Evolutionary conservation across 257 asterid genomes (phyloP).

Genomic region (Gardenia jasminoides): DNA sequence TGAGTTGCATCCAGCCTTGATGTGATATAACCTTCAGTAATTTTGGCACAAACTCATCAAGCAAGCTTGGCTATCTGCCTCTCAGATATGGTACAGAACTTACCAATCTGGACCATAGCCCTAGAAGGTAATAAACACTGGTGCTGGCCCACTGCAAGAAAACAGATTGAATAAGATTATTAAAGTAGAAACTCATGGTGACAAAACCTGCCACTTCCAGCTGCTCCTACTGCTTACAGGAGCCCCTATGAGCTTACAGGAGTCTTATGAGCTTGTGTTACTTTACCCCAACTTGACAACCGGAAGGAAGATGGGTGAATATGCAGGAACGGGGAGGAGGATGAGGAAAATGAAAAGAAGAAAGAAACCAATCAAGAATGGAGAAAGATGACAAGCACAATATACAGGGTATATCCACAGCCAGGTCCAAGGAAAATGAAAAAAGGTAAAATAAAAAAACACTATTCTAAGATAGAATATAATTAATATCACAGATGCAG

Average conservation of each 20-base stretch:
- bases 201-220: not conserved
- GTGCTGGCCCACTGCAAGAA: constrained; percentile 93
- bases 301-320: not conserved
- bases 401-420: not conserved
- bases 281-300: not conserved
- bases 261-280: not conserved
- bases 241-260: not conserved
- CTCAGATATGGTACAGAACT: constrained; percentile 93
- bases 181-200: not conserved
- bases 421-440: not conserved
- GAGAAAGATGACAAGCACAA: not conserved
- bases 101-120: constrained; percentile 98
- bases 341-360: not conserved
- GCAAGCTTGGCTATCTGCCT: constrained; percentile 95
- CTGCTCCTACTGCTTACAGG: not conserved
- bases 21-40: constrained; percentile 86
- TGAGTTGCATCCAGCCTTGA: constrained; percentile 96
- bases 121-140: constrained; percentile 95
- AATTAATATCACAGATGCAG: not conserved
- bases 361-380: not conserved
- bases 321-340: not conserved
- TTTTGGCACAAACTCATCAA: constrained; percentile 94
- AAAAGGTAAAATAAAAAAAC: not conserved
- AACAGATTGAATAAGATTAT: constrained; percentile 13
- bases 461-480: not conserved